Evolutionary conservation across 1,284 basidiomycete species (phyloP).

Genomic region (Ceratobasidium sp.): DNA sequence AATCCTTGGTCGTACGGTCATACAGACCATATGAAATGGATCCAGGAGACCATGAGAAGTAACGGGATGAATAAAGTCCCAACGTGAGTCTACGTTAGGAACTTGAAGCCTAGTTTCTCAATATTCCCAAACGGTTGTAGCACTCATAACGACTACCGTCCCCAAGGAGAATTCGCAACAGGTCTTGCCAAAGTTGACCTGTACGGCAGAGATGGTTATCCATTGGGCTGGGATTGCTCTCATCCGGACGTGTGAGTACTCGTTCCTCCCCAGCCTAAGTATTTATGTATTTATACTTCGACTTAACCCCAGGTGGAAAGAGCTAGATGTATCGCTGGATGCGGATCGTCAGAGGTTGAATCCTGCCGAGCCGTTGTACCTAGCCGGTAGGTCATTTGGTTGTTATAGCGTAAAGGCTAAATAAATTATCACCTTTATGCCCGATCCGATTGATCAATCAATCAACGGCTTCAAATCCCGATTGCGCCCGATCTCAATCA

Average conservation of each 20-base stretch:
- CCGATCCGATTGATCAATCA: neutral
- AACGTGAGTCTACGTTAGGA: neutral
- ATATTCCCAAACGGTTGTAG: neutral
- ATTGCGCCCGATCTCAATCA: neutral
- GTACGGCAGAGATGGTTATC: slow-evolving; percentile 42
- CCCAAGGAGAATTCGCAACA: slow-evolving; percentile 13
- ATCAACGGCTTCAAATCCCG: neutral
- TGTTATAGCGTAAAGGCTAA: neutral
- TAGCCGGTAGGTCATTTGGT: slow-evolving; percentile 8
- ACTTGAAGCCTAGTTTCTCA: neutral
- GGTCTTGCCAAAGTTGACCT: slow-evolving; percentile 40
- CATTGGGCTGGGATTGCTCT: slow-evolving; percentile 37
- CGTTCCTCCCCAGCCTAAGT: neutral
- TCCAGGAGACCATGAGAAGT: neutral
- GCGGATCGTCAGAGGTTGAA: slow-evolving; percentile 28
- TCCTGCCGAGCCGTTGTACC: slow-evolving; percentile 36
- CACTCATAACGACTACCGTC: slow-evolving; percentile 36
- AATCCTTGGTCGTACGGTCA: neutral
- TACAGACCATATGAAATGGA: slow-evolving; percentile 17
- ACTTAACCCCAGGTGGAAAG: slow-evolving; percentile 13
- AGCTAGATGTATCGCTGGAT: slow-evolving; percentile 14
- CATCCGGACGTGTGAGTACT: slow-evolving; percentile 26
- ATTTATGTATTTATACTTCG: neutral
- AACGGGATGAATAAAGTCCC: slow-evolving; percentile 11
- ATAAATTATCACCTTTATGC: neutral